Percentiles rank a stretch among this genome's conserved stretches.
phyloP scores from a whole-genome alignment of 306 rosid species.

The Vigna radiata region DNA sequence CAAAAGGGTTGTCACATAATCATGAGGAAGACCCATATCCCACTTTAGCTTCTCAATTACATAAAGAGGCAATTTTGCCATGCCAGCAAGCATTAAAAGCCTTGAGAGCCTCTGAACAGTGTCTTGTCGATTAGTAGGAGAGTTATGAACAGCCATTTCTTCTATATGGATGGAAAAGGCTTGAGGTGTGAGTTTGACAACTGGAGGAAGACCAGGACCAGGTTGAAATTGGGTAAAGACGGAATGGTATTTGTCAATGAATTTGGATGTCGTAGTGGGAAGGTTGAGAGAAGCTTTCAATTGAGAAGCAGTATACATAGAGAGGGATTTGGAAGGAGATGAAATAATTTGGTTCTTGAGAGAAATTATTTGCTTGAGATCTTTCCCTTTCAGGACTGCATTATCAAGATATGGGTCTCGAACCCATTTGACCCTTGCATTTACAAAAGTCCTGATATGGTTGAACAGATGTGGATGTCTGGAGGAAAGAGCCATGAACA shows the following conservation, averaged over 20 bases:
- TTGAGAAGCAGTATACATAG: slow-evolving; percentile 67
- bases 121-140: slow-evolving; percentile 51
- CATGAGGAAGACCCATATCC: slow-evolving; percentile 87
- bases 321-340: slow-evolving; percentile 59
- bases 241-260: slow-evolving; percentile 57
- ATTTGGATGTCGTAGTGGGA: slow-evolving; percentile 59
- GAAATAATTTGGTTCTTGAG: slow-evolving; percentile 71
- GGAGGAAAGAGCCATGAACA: slow-evolving; percentile 53
- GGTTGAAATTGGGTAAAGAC: slow-evolving; percentile 68
- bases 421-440: slow-evolving; percentile 84
- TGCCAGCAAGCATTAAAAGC: slow-evolving; percentile 79
- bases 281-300: slow-evolving; percentile 61
- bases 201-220: slow-evolving; percentile 57
- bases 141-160: slow-evolving; percentile 61
- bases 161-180: slow-evolving; percentile 66
- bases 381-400: slow-evolving; percentile 73
- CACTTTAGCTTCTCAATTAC: slow-evolving; percentile 75
- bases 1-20: slow-evolving; percentile 62
- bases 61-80: slow-evolving; percentile 64
- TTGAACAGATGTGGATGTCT: slow-evolving; percentile 55
- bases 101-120: slow-evolving; percentile 65
- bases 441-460: slow-evolving; percentile 60
- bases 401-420: slow-evolving; percentile 79
- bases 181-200: slow-evolving; percentile 64
- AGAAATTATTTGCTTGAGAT: slow-evolving; percentile 66